Evolutionary conservation across 352 stramenopile genomes (phyloP), one percentile per base, ranked within the genome.

Genomic region (Pythium diclinum): DNA sequence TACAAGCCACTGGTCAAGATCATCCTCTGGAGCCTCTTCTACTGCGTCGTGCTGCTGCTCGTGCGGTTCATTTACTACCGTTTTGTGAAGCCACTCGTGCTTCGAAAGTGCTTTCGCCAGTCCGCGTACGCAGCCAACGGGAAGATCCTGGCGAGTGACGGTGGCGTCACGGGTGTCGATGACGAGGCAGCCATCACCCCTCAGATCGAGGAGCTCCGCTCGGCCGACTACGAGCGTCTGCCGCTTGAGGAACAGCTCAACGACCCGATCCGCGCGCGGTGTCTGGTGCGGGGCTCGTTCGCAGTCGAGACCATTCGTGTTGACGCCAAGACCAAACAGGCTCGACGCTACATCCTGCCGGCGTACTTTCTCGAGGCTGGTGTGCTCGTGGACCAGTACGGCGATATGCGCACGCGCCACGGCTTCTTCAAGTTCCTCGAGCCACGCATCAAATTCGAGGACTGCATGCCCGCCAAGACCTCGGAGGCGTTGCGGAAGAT

Each of bases 401-500:
- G 56, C 38, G 14, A 64, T 10, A 34, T 72, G 33, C 52, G 56
- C 32, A 59, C 65, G 14, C 59, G 65, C 34, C 38, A 51, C 8
- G 65, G 65, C 4, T 72, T 72, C 33, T 72, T 72, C 65, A 56
- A 48, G 32, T 67, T 67, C 34, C 46, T 67, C 23, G 34, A 67
- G 33, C 61, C 61, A 10, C 51, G 33, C 11, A 32, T 67, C 52
- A 49, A 57, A 32, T 67, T 47, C 14, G 57, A 63, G 44, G 46
- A 54, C 23, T 56, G 57, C 32, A 40, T 63, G 57, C 46, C 57
- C 44, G 57, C 47, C 28, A 44, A 48, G n/a, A 63, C 57, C 23
- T 33, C n/a, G 28, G 57, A 63, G 56, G 44, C 44, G 28, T 14
- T 48, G 34, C 48, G 58, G 21, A 64, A 57, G 30, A 56, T 62